phyloP scores from a whole-genome alignment of 73 alveolate genomes.

The Tetrahymena thermophila region DNA sequence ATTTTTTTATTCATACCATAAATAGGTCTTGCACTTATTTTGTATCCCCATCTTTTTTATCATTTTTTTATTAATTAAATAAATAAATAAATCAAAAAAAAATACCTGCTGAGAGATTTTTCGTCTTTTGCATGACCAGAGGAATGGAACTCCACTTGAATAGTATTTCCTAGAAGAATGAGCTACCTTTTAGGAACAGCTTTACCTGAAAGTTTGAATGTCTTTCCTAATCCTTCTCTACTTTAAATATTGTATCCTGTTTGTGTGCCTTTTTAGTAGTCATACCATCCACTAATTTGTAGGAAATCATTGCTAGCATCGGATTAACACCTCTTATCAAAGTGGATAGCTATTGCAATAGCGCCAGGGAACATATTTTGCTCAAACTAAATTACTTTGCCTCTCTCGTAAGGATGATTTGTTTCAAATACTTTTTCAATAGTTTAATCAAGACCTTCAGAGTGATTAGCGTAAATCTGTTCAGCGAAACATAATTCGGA shows the following conservation, averaged over 20 bases:
- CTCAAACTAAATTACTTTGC: constrained; percentile 56
- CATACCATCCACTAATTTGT: constrained; percentile 38
- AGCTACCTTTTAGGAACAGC: constrained; percentile 47
- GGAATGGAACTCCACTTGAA: constrained; percentile 70
- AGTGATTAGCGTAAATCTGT: background rate
- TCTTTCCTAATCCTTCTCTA: constrained; percentile 61
- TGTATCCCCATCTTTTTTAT: constrained; percentile 68
- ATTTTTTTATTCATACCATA: constrained; percentile 37
- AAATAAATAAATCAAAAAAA: background rate
- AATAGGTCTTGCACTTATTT: constrained; percentile 59
- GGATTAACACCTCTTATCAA: constrained; percentile 73
- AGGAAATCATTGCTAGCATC: constrained; percentile 56
- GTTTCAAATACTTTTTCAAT: constrained; percentile 80
- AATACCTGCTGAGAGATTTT: constrained; percentile 9
- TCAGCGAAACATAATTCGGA: background rate
- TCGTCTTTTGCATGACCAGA: constrained; percentile 59
- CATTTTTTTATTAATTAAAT: background rate
- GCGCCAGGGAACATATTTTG: constrained; percentile 72
- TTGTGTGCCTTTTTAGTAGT: constrained; percentile 25
- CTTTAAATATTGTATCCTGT: constrained; percentile 41
- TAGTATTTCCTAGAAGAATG: constrained; percentile 56
- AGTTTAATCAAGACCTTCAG: constrained; percentile 75
- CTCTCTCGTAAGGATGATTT: constrained; percentile 85
- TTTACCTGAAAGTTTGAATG: constrained; percentile 63
- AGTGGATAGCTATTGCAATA: constrained; percentile 63